Percentiles rank a stretch among this genome's conserved stretches.
Evolutionary conservation across 1,284 basidiomycete genomes (phyloP).

Genomic region (Ustilago crameri): DNA sequence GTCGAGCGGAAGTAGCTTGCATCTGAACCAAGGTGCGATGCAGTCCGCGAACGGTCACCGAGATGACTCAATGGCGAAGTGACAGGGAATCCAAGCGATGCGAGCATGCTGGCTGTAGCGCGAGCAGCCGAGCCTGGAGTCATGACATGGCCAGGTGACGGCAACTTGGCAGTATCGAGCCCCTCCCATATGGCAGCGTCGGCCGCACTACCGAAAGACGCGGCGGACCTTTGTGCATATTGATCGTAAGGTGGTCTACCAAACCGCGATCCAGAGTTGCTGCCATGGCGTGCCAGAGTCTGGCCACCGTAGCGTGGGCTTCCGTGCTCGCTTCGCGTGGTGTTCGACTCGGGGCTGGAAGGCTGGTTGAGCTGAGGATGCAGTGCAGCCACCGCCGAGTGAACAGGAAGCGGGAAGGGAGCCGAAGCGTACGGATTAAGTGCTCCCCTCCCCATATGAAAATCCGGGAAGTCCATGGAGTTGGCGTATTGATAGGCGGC

Average conservation of each 20-base stretch:
- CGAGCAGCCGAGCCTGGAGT: conserved; percentile 43
- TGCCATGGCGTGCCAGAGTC: conserved; percentile 42
- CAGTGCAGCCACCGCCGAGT: conserved; percentile 51
- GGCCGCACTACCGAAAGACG: conserved; percentile 23
- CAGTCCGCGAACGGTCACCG: conserved; percentile 35
- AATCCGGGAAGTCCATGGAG: conserved; percentile 52
- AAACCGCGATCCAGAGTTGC: conserved; percentile 40
- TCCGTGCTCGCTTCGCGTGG: conserved; percentile 55
- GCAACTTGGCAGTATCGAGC: conserved; percentile 46
- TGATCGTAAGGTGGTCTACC: conserved; percentile 26
- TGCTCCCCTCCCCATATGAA: conserved; percentile 57
- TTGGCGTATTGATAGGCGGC: conserved; percentile 48
- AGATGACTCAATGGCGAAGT: conserved; percentile 49
- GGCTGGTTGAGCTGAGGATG: conserved; percentile 51
- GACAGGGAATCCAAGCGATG: conserved; percentile 45
- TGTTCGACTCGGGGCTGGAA: conserved; percentile 58
- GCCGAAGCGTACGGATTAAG: conserved; percentile 53
- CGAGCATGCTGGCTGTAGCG: conserved; percentile 37
- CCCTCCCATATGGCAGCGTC: conserved; percentile 54
- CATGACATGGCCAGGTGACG: conserved; percentile 42
- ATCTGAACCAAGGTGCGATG: conserved; percentile 31
- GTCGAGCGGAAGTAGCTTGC: conserved; percentile 50
- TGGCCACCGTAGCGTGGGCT: conserved; percentile 53
- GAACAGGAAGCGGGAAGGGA: conserved; percentile 51
- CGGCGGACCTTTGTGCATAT: conserved; percentile 17